Percentiles rank a stretch among this genome's conserved stretches.
These are phyloP conservation scores for Kwoniella sp. DNA, from an alignment of 768 basidiomycete species.

Conservation along the genomic window DNA sequence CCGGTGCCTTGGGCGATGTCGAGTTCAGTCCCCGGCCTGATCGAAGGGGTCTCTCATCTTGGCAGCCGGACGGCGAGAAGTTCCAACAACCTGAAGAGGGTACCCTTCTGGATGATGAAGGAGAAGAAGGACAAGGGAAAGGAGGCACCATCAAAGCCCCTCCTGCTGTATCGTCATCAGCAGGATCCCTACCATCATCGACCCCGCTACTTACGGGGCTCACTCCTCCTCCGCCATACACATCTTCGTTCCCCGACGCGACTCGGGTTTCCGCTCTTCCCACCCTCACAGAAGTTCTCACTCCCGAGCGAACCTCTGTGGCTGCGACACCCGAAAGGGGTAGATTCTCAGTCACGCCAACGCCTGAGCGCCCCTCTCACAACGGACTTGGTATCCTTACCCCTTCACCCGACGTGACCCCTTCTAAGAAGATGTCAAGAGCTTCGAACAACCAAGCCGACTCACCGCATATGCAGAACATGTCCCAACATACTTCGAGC, in stretches of 20 bases:
- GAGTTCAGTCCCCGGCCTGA: slow-evolving; percentile 28
- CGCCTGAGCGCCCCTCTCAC: slow-evolving; percentile 20
- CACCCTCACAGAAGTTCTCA: slow-evolving; percentile 8
- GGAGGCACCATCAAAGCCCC: slow-evolving; percentile 33
- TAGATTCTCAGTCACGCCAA: slow-evolving; percentile 30
- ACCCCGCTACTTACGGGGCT: slow-evolving; percentile 2
- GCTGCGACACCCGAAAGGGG: background rate
- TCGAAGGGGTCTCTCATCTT: background rate
- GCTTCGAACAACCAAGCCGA: background rate
- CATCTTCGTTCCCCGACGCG: slow-evolving; percentile 31
- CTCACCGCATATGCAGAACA: slow-evolving; percentile 27
- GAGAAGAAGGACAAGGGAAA: slow-evolving; percentile 5
- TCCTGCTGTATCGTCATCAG: slow-evolving; percentile 1
- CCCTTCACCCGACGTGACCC: slow-evolving; percentile 15
- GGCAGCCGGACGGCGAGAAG: background rate
- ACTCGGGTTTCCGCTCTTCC: background rate
- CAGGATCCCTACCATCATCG: background rate
- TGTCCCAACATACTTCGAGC: slow-evolving; percentile 12
- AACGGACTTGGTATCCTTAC: slow-evolving; percentile 21
- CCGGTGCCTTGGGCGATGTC: slow-evolving; percentile 34
- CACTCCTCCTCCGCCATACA: slow-evolving; percentile 44
- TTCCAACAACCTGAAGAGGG: background rate
- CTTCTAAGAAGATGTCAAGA: background rate
- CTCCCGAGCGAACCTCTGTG: slow-evolving; percentile 10
- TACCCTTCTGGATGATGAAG: background rate